Evolutionary conservation across 169 alveolate species (phyloP), one percentile per base, ranked within the genome.

Genomic region (Toxoplasma gondii): DNA sequence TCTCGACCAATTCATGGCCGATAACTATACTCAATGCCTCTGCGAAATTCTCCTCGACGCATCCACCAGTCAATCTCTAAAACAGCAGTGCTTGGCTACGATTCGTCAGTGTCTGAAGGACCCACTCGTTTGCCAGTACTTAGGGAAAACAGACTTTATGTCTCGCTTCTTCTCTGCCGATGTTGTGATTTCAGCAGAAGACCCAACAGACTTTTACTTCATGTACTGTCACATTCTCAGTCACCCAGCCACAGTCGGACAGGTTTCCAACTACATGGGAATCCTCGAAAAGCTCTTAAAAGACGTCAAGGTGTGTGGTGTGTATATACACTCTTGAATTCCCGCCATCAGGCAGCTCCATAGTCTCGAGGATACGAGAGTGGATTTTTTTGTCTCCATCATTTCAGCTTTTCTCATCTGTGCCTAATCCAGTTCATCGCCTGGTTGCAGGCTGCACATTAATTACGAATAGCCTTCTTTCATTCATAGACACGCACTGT

Each of bases 121-220:
- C 34, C 90, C 67, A 9, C 38, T 43, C 22, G 90, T 82, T 4
- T 82, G 90, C 90, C 90, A 82, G 34, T 82, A 43, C 67, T 67
- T 82, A 5, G 90, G 90, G 69, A 82, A 38, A 38, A 43, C 90
- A 24, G 90, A 82, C 34, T 44, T 82, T 67, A 82, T 82, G 90
- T 82, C 90, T 9, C 90, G 90, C 39, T 49, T 82, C 41, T 82
- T 82, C 90, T 82, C 90, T 64, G 69, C 29, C 19, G 90, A 82
- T 16, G 27, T 43, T 16, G 67, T 49, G 38, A 5, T 29, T 7
- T 41, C 90, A 22, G 90, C 67, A 36, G 67, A 31, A 22, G 90
- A 82, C 34, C 90, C 53, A 17, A 41, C 64, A 19, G 67, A 43
- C 90, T 82, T 82, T 44, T 82, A 82, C 90, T 29, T 82, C 67